phyloP scores from a whole-genome alignment of 1,284 basidiomycete species.

The Cutaneotrichosporon sp. region DNA sequence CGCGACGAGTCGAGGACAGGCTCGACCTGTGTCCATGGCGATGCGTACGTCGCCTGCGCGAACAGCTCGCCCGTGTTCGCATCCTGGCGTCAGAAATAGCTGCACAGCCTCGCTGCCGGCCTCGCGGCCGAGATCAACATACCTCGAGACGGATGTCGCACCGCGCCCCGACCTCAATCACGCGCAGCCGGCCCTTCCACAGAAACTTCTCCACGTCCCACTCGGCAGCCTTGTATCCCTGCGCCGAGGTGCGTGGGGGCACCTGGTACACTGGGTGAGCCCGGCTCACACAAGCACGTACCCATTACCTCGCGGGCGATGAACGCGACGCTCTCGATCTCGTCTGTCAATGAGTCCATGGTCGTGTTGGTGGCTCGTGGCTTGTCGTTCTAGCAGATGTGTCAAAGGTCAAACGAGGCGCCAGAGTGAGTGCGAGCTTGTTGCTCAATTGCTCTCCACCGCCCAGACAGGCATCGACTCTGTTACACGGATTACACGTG shows the following conservation, averaged over 20 bases:
- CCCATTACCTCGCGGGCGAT: slow-evolving; percentile 49
- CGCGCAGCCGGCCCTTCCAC: slow-evolving; percentile 49
- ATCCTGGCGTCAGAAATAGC: slow-evolving; percentile 36
- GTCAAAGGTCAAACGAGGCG: not conserved
- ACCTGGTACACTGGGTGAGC: slow-evolving; percentile 46
- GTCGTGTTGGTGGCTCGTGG: not conserved
- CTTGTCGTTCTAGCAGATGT: not conserved
- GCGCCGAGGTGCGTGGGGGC: slow-evolving; percentile 44
- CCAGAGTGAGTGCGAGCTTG: no score
- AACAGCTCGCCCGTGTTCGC: slow-evolving; percentile 58
- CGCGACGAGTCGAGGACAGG: slow-evolving; percentile 92
- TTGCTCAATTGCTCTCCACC: no score
- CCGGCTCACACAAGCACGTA: slow-evolving; percentile 16
- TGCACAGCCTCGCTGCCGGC: no score
- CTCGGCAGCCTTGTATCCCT: slow-evolving; percentile 48
- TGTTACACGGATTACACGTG: no score
- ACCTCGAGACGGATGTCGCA: slow-evolving; percentile 49
- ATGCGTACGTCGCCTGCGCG: slow-evolving; percentile 83
- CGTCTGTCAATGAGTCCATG: slow-evolving; percentile 41
- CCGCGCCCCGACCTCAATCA: slow-evolving; percentile 40
- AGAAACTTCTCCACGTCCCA: slow-evolving; percentile 49
- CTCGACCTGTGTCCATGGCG: slow-evolving; percentile 72
- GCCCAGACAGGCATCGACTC: no score
- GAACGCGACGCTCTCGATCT: slow-evolving; percentile 49
- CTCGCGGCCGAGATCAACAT: slow-evolving; percentile 11